These are phyloP conservation scores for Penicillium argentinense DNA, from an alignment of 495 filamentous ascomycete species.

Conservation along the genomic window DNA sequence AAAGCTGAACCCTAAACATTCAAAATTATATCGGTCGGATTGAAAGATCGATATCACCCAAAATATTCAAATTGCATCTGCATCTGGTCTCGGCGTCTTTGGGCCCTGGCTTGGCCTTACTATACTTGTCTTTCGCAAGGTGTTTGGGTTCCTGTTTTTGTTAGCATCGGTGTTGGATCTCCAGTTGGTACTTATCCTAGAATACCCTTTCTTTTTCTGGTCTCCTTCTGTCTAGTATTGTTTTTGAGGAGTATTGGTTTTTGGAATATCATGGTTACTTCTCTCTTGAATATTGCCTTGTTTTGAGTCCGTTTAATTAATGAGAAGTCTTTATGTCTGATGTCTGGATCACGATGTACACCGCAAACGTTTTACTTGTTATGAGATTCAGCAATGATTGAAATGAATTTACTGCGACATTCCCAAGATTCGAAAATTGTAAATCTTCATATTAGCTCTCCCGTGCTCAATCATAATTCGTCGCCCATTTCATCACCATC, in stretches of 20 bases:
- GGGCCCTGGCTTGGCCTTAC: background rate
- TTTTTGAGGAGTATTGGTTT: no score
- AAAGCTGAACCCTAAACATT: constrained; percentile 1
- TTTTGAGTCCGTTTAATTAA: constrained; percentile 10
- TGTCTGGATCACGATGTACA: constrained; percentile 16
- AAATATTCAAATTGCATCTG: constrained; percentile 16
- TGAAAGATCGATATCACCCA: no score
- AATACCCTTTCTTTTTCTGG: constrained; percentile 14
- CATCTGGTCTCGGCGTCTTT: constrained; percentile 21
- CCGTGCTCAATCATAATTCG: no score
- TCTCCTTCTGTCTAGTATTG: background rate
- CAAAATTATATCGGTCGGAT: no score
- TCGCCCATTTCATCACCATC: no score
- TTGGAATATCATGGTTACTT: no score
- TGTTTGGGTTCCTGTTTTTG: constrained; percentile 8
- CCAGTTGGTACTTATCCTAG: background rate
- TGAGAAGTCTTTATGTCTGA: constrained; percentile 15
- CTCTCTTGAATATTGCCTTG: background rate
- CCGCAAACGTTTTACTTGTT: background rate
- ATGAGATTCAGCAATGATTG: constrained; percentile 10
- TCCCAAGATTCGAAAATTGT: background rate
- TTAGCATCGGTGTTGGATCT: constrained; percentile 4
- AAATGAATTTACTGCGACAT: constrained; percentile 2
- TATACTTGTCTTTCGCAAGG: background rate
- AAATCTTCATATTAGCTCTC: no score